Percentiles rank a stretch among this genome's conserved stretches.
Evolutionary conservation across 805 yeast species (phyloP).

Genomic region (Schwanniomyces polymorphus): DNA sequence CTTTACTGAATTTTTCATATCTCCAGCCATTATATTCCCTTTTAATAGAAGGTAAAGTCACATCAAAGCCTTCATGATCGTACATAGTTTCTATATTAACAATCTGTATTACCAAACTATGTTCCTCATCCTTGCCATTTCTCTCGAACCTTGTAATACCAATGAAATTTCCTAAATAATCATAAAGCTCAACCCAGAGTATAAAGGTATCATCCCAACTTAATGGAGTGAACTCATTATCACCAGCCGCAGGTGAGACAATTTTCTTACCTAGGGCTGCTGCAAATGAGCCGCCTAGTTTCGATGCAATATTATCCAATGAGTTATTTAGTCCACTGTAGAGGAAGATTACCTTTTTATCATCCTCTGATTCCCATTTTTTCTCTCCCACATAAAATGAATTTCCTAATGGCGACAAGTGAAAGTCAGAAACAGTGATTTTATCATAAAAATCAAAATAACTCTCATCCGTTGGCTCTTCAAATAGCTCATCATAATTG

Average conservation of each 20-base stretch:
- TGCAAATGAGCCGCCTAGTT: constrained; percentile 20
- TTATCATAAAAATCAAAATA: constrained; percentile 8
- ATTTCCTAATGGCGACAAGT: constrained; percentile 24
- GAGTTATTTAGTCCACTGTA: constrained; percentile 17
- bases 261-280: constrained; percentile 22
- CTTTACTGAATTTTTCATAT: constrained; percentile 18
- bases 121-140: constrained; percentile 16
- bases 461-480: background rate
- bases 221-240: constrained; percentile 8
- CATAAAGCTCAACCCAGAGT: constrained; percentile 39
- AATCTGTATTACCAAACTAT: constrained; percentile 16
- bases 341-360: constrained; percentile 17
- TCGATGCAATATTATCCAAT: constrained; percentile 12
- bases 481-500: constrained; percentile 8
- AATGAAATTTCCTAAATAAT: constrained; percentile 29
- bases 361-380: constrained; percentile 8
- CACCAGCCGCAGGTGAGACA: constrained; percentile 21
- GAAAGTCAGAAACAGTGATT: constrained; percentile 26
- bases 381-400: constrained; percentile 29
- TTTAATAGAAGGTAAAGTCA: constrained; percentile 15
- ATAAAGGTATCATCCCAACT: constrained; percentile 31
- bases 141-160: constrained; percentile 22
- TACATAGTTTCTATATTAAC: constrained; percentile 30
- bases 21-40: constrained; percentile 28
- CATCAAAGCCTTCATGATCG: constrained; percentile 31